phyloP scores from a whole-genome alignment of 1,284 basidiomycete species.

The Heliocybe sulcata region DNA sequence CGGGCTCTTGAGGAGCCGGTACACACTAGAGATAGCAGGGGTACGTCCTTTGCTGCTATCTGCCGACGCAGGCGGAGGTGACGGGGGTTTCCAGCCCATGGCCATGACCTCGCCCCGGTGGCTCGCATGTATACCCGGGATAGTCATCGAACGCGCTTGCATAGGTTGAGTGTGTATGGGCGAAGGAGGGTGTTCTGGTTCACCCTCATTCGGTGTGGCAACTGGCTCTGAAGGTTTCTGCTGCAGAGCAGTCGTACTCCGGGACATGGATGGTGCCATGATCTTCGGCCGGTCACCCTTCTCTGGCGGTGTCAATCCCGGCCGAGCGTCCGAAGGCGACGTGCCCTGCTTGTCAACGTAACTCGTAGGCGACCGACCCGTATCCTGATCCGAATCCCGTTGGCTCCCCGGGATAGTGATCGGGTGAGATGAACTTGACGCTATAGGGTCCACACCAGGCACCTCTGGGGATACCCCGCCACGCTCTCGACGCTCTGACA shows the following conservation, averaged over 20 bases:
- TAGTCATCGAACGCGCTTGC: constrained; percentile 68
- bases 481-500: constrained; percentile 50
- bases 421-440: constrained; percentile 12
- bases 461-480: constrained; percentile 25
- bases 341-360: not conserved
- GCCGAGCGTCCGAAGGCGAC: not conserved
- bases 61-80: constrained; percentile 22
- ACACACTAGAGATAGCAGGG: constrained; percentile 55
- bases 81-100: constrained; percentile 61
- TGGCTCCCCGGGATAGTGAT: constrained; percentile 22
- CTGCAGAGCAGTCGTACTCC: constrained; percentile 19
- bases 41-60: constrained; percentile 39
- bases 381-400: not conserved
- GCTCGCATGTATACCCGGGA: constrained; percentile 73
- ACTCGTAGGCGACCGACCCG: not conserved
- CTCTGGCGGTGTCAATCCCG: constrained; percentile 1
- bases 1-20: constrained; percentile 61
- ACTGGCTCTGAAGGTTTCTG: constrained; percentile 5
- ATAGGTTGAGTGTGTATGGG: constrained; percentile 65
- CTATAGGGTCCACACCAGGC: constrained; percentile 13
- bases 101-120: constrained; percentile 76
- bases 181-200: constrained; percentile 26
- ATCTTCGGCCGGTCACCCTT: constrained; percentile 2
- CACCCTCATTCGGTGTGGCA: constrained; percentile 12
- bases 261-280: constrained; percentile 17